These are phyloP conservation scores for Gillenia trifoliata DNA, from an alignment of 306 rosid species.

Conservation along the genomic window DNA sequence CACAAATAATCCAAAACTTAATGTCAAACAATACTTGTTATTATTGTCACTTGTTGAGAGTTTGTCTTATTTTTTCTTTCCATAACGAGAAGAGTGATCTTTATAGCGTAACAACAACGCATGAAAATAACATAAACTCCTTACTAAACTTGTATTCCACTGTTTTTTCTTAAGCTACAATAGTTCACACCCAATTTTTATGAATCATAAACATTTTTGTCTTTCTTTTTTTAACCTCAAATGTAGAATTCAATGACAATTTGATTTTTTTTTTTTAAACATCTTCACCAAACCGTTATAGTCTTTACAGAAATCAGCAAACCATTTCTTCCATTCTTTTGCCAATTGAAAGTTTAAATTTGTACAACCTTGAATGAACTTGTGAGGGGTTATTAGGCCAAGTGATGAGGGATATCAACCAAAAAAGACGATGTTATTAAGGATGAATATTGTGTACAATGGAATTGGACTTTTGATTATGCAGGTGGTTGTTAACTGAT, in stretches of 20 bases:
- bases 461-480: not conserved
- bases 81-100: not conserved
- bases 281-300: too few relatives aligned
- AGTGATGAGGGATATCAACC: too few relatives aligned
- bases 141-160: not conserved
- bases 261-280: too few relatives aligned
- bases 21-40: not conserved
- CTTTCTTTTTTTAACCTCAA: too few relatives aligned
- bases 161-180: not conserved
- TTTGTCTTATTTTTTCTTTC: not conserved
- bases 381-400: too few relatives aligned
- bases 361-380: too few relatives aligned
- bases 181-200: not conserved
- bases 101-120: not conserved
- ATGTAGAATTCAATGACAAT: too few relatives aligned
- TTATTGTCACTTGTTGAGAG: too few relatives aligned
- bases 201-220: too few relatives aligned
- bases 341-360: too few relatives aligned
- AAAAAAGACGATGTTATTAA: not conserved
- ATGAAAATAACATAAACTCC: not conserved
- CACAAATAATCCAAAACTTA: rapidly evolving
- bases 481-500: not conserved
- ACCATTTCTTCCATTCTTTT: too few relatives aligned
- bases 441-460: not conserved
- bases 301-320: too few relatives aligned